Evolutionary conservation across 495 filamentous ascomycete species (phyloP).

Genomic region (Hypoxylon intermedium): DNA sequence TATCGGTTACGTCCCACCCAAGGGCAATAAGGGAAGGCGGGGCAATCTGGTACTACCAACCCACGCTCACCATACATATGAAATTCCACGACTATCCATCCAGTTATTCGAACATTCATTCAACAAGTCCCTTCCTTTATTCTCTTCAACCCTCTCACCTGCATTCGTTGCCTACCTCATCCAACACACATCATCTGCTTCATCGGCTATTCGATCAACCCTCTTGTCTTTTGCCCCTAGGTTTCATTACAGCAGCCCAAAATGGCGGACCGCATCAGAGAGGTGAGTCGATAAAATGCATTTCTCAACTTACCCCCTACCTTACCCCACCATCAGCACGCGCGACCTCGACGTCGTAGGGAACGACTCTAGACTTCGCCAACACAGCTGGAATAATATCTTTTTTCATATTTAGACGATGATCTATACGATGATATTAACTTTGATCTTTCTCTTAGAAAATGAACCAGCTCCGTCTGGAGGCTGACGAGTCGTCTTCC

Average conservation of each 20-base stretch:
- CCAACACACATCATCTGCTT: constrained; percentile 31
- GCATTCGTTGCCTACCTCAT: constrained; percentile 27
- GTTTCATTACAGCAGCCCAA: constrained; percentile 16
- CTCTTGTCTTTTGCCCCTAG: constrained; percentile 18
- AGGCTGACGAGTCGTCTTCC: constrained; percentile 80
- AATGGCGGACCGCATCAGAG: constrained; percentile 78
- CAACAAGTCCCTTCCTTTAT: constrained; percentile 39
- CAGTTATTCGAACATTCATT: constrained; percentile 9
- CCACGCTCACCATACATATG: constrained; percentile 36
- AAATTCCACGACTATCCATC: constrained; percentile 43
- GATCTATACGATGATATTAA: constrained; percentile 25
- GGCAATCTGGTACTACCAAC: constrained; percentile 40
- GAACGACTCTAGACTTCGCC: background rate
- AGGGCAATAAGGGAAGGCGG: constrained; percentile 41
- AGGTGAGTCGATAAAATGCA: constrained; percentile 66
- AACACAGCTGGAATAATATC: constrained; percentile 2
- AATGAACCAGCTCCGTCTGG: constrained; percentile 90
- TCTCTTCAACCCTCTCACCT: constrained; percentile 23
- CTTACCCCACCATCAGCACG: constrained; percentile 48
- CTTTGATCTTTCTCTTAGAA: constrained; percentile 62
- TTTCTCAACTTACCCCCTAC: constrained; percentile 42
- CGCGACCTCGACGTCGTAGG: constrained; percentile 11
- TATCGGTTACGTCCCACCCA: constrained; percentile 28
- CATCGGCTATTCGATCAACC: constrained; percentile 19
- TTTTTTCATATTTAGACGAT: constrained; percentile 15